These are phyloP conservation scores for Stephanodiscus minutulus DNA, from an alignment of 108 stramenopile genomes.

Conservation along the genomic window DNA sequence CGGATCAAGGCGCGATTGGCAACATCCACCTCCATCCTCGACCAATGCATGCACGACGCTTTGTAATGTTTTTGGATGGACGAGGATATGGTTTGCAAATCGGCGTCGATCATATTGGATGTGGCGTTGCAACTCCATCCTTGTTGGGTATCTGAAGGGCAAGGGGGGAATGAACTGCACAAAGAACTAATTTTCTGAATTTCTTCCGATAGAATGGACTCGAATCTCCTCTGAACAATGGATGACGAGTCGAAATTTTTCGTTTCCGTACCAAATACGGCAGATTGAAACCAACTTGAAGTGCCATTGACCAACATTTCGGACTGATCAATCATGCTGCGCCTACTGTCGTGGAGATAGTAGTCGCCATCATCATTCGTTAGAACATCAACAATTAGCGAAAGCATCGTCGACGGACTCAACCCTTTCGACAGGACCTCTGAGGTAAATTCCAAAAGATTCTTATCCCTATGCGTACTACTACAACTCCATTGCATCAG, in stretches of 20 bases:
- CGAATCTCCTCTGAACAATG: slow-evolving; percentile 3
- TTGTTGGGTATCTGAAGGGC: background rate
- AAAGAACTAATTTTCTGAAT: slow-evolving; percentile 2
- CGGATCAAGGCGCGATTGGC: slow-evolving; percentile 1
- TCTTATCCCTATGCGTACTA: slow-evolving; percentile 5
- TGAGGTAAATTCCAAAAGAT: slow-evolving; percentile 17
- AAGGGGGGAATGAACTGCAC: background rate
- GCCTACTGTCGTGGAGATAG: slow-evolving; percentile 1
- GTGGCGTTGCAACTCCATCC: background rate
- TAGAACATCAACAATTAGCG: slow-evolving; percentile 9
- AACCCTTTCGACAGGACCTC: slow-evolving; percentile 16
- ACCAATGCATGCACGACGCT: slow-evolving; percentile 3
- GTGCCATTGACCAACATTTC: slow-evolving; percentile 12
- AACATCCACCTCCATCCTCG: slow-evolving; percentile 5
- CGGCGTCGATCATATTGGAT: background rate
- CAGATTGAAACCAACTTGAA: slow-evolving; percentile 25
- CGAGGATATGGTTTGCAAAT: slow-evolving; percentile 2
- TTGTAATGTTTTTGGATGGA: background rate
- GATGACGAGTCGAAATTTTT: slow-evolving; percentile 3
- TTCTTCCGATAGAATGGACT: slow-evolving; percentile 29
- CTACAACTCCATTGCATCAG: slow-evolving; percentile 19
- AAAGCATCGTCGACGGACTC: slow-evolving; percentile 12
- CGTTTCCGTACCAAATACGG: slow-evolving; percentile 3
- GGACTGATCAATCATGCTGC: background rate
- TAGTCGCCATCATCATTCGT: background rate